phyloP scores from a whole-genome alignment of 106 monocot species.

The Cymbidium sinense region DNA sequence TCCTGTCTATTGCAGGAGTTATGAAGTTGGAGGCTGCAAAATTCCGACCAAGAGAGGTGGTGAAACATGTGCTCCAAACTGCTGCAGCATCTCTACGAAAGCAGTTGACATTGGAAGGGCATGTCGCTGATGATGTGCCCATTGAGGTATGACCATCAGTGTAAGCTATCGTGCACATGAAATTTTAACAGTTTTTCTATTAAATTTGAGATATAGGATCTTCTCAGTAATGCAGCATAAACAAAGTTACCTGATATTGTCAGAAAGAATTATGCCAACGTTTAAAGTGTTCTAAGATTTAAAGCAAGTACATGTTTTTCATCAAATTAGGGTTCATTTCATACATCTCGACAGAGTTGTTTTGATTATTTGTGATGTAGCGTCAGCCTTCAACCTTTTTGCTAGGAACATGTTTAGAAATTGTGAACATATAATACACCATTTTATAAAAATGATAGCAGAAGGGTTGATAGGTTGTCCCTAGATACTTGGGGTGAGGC shows the following conservation, averaged over 20 bases:
- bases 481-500: not conserved
- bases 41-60: constrained; percentile 78
- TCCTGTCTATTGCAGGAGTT: constrained; percentile 34
- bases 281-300: not conserved
- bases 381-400: not conserved
- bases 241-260: not conserved
- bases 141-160: constrained; percentile 33
- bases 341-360: not conserved
- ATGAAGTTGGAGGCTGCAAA: constrained; percentile 76
- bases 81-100: constrained; percentile 71
- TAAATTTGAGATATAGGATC: not conserved
- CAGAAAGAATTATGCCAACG: not conserved
- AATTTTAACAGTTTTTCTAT: not conserved
- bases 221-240: not conserved
- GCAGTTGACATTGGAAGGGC: constrained; percentile 60
- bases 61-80: constrained; percentile 82
- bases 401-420: not conserved
- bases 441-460: not conserved
- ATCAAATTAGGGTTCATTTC: not conserved
- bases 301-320: too few relatives aligned
- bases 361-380: not conserved
- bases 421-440: not conserved
- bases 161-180: not conserved
- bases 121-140: constrained; percentile 54
- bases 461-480: not conserved